A percentile compares a stretch with the other conserved stretches of the same genome.
These are phyloP conservation scores for Cercospora berteroae DNA, from an alignment of 2,329 filamentous ascomycete genomes.

Conservation along the genomic window DNA sequence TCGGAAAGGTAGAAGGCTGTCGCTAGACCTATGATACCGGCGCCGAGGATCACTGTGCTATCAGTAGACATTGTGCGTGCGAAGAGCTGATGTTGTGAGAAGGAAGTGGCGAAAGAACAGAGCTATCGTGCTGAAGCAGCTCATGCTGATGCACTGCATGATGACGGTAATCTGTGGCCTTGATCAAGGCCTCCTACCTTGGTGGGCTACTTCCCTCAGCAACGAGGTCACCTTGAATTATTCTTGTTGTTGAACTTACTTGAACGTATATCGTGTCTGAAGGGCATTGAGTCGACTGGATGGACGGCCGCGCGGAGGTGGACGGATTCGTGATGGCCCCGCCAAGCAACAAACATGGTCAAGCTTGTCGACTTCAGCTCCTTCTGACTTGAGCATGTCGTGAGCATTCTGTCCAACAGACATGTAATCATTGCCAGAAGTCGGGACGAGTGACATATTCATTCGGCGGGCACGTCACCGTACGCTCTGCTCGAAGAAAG, in stretches of 20 bases:
- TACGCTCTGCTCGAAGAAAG: not conserved
- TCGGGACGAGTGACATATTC: not conserved
- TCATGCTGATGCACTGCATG: not conserved
- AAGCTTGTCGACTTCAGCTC: not conserved
- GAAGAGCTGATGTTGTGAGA: not conserved
- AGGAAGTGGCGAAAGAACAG: not conserved
- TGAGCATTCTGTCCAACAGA: not conserved
- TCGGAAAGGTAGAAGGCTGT: slow-evolving; percentile 70
- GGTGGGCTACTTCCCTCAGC: not conserved
- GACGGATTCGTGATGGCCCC: not conserved
- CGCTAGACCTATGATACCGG: slow-evolving; percentile 67
- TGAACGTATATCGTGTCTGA: not conserved
- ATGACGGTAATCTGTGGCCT: not conserved
- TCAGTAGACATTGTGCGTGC: not conserved
- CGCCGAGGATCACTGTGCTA: slow-evolving; percentile 63
- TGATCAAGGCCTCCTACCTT: not conserved
- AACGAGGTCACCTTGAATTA: not conserved
- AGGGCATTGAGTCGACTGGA: not conserved
- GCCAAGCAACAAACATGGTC: slow-evolving; percentile 1
- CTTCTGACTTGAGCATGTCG: not conserved
- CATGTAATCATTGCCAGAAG: not conserved
- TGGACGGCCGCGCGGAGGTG: not conserved
- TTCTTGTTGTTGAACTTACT: not conserved
- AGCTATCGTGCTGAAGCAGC: not conserved
- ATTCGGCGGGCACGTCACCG: not conserved